These are phyloP conservation scores for Erigeron philadelphicus DNA, from an alignment of 140 eudicot species.

Conservation along the genomic window DNA sequence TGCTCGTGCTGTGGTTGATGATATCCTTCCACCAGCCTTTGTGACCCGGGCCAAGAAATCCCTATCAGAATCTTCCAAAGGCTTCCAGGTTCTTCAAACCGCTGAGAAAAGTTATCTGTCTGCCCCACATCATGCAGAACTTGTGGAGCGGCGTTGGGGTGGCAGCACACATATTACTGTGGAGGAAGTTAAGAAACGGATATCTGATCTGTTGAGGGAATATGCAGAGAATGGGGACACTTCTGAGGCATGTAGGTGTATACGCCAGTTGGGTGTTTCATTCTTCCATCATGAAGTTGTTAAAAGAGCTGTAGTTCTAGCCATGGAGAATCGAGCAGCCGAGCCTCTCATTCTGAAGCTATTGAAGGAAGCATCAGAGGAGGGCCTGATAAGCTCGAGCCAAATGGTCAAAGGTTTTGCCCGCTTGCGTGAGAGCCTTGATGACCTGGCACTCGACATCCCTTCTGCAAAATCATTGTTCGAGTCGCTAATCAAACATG, in stretches of 20 bases:
- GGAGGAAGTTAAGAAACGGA: conserved; percentile 83
- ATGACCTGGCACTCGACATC: conserved; percentile 86
- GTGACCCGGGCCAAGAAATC: conserved; percentile 59
- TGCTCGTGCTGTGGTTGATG: conserved; percentile 93
- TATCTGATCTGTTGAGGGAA: conserved; percentile 65
- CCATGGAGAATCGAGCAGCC: conserved; percentile 78
- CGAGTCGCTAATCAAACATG: conserved; percentile 46
- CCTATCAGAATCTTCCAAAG: conserved; percentile 59
- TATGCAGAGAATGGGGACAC: conserved; percentile 81
- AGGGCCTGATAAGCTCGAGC: conserved; percentile 83
- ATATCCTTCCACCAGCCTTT: conserved; percentile 94
- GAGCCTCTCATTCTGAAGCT: conserved; percentile 61
- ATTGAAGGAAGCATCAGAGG: conserved; percentile 75
- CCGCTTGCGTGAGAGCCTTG: conserved; percentile 77
- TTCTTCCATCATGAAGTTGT: conserved; percentile 94
- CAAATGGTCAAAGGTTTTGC: conserved; percentile 80
- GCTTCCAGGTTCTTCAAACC: conserved; percentile 65
- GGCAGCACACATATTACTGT: conserved; percentile 87
- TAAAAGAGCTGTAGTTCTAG: conserved; percentile 70
- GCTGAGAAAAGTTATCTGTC: conserved; percentile 94
- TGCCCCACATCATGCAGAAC: conserved; percentile 95
- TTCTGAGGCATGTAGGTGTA: conserved; percentile 85
- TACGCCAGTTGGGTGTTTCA: conserved; percentile 72
- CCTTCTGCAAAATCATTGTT: conserved; percentile 69
- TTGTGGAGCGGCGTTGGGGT: conserved; percentile 95